These are phyloP conservation scores for Eucalyptus pauciflora DNA, from an alignment of 345 rosid genomes.

Conservation along the genomic window DNA sequence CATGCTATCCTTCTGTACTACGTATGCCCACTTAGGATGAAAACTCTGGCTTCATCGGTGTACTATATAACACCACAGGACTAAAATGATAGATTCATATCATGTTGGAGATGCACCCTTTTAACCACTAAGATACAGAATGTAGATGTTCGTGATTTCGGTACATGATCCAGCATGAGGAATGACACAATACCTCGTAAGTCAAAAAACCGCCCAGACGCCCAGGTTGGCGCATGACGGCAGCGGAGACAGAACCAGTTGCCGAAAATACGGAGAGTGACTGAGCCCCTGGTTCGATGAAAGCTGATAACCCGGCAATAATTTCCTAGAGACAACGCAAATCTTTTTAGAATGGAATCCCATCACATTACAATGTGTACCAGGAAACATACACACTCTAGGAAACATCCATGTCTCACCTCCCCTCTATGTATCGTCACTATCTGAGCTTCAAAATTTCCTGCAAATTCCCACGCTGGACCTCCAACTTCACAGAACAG, in stretches of 20 bases:
- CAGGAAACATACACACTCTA: background rate
- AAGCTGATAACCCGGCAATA: background rate
- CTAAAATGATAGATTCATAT: background rate
- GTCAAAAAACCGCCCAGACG: background rate
- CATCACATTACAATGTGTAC: background rate
- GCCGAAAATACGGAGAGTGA: constrained; percentile 22
- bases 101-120: background rate
- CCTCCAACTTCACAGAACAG: constrained; percentile 7
- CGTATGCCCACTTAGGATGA: background rate
- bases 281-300: background rate
- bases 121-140: background rate
- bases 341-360: background rate
- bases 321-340: constrained; percentile 5
- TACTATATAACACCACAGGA: background rate
- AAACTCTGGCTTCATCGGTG: background rate
- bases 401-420: constrained; percentile 7
- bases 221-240: background rate
- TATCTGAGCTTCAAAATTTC: constrained; percentile 14
- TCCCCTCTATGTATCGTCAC: constrained; percentile 6
- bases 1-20: background rate
- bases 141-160: background rate
- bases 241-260: constrained; percentile 15
- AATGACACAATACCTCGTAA: constrained; percentile 12
- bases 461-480: constrained; percentile 10
- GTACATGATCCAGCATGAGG: background rate